Percentiles rank a stretch among this genome's conserved stretches.
Evolutionary conservation across 106 monocot species (phyloP).

Genomic region (Vanilla planifolia): DNA sequence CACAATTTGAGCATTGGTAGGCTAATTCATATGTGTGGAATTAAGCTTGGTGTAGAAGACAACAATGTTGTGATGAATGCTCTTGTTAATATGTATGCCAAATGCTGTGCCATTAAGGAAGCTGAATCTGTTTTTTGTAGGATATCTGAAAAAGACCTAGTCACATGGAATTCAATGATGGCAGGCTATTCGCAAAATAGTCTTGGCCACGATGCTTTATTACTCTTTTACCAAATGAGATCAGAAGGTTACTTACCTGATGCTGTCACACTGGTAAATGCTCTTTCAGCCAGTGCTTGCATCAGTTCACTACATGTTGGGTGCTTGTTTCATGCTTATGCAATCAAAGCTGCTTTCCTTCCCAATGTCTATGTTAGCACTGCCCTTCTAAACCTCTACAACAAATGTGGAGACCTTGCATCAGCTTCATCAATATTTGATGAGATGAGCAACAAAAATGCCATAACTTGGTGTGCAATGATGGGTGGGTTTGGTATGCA

Average conservation of each 20-base stretch:
- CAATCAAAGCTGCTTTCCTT: constrained; percentile 25
- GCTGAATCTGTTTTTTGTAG: constrained; percentile 36
- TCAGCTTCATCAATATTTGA: constrained; percentile 37
- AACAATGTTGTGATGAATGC: constrained; percentile 33
- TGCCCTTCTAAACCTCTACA: constrained; percentile 49
- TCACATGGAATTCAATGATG: constrained; percentile 60
- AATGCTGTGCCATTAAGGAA: constrained; percentile 25
- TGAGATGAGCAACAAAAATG: constrained; percentile 29
- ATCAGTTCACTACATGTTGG: constrained; percentile 27
- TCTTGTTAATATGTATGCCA: constrained; percentile 54
- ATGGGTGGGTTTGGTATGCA: constrained; percentile 54
- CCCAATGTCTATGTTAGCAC: constrained; percentile 43
- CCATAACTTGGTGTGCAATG: constrained; percentile 63
- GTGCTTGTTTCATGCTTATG: constrained; percentile 30
- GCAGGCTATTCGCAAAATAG: constrained; percentile 41
- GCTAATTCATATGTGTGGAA: constrained; percentile 26
- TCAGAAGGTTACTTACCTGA: constrained; percentile 24
- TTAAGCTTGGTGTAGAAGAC: constrained; percentile 31
- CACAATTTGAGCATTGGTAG: constrained; percentile 22
- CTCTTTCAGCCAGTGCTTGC: constrained; percentile 43
- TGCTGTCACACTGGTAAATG: constrained; percentile 45
- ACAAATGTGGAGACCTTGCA: constrained; percentile 37
- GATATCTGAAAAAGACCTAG: constrained; percentile 28
- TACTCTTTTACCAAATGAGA: constrained; percentile 41
- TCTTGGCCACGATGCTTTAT: constrained; percentile 29